phyloP scores from a whole-genome alignment of 495 filamentous ascomycete genomes.

The Penicillium steckii region DNA sequence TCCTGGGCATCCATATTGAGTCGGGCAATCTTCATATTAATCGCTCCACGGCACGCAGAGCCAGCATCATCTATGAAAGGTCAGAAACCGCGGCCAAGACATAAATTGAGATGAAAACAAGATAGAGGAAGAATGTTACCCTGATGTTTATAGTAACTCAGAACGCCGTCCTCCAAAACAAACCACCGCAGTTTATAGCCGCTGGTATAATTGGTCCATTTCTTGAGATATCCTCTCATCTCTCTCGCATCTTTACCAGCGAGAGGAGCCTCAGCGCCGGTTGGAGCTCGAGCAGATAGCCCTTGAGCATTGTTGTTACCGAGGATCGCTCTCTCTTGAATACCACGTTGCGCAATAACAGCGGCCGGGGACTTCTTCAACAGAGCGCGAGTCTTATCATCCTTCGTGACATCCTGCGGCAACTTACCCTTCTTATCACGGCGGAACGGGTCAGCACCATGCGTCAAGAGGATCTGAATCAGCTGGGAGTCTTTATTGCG shows the following conservation, averaged over 20 bases:
- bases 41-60: constrained; percentile 84
- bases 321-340: constrained; percentile 94
- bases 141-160: constrained; percentile 99
- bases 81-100: constrained; percentile 7
- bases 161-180: constrained; percentile 92
- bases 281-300: constrained; percentile 47
- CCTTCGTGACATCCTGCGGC: constrained; percentile 95
- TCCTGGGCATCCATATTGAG: constrained; percentile 95
- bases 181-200: constrained; percentile 98
- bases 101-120: background rate
- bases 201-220: constrained; percentile 98
- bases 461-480: constrained; percentile 84
- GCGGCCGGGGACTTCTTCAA: constrained; percentile 94
- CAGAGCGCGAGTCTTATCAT: constrained; percentile 81
- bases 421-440: constrained; percentile 93
- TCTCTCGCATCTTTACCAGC: constrained; percentile 85
- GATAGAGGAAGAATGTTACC: constrained; percentile 35
- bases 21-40: constrained; percentile 96
- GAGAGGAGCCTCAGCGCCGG: constrained; percentile 61
- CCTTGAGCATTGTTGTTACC: constrained; percentile 67
- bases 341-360: constrained; percentile 87
- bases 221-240: constrained; percentile 98
- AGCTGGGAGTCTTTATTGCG: constrained; percentile 79
- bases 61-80: constrained; percentile 62
- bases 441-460: constrained; percentile 96